These are phyloP conservation scores for Vaccinium vitisidaea DNA, from an alignment of 148 eudicot species.

Conservation along the genomic window DNA sequence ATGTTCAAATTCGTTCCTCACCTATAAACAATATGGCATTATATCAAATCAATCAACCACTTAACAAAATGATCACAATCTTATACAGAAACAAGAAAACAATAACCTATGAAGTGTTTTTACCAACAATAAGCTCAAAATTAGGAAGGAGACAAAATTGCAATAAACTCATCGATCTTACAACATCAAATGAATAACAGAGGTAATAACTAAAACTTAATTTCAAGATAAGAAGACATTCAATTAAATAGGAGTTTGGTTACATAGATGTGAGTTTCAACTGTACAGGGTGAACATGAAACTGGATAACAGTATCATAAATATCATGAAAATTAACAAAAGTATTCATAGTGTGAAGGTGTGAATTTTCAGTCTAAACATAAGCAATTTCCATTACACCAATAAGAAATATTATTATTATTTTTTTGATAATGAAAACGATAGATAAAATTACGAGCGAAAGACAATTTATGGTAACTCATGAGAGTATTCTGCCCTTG, in stretches of 20 bases:
- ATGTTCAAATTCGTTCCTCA: conserved; percentile 12
- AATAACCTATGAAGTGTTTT: too few relatives aligned
- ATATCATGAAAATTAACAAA: not conserved
- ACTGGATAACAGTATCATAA: not conserved
- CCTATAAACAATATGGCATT: not conserved
- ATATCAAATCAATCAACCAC: not conserved
- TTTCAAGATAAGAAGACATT: not conserved
- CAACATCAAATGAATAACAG: not conserved
- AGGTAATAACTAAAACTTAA: not conserved
- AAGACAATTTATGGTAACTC: not conserved
- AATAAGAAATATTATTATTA: not conserved
- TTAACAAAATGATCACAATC: not conserved
- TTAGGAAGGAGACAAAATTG: not conserved
- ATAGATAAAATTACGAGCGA: not conserved
- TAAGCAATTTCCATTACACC: too few relatives aligned
- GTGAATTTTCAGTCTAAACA: not conserved
- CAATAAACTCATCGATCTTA: not conserved
- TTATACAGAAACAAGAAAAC: not conserved
- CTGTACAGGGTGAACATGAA: not conserved
- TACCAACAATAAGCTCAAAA: not conserved
- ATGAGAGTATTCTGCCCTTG: not conserved
- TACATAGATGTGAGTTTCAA: not conserved
- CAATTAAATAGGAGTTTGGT: not conserved
- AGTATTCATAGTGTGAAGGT: not conserved
- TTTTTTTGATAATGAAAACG: not conserved